A percentile compares a stretch with the other conserved stretches of the same genome.
phyloP scores from a whole-genome alignment of 2,329 filamentous ascomycete species.

The Trichoderma breve region DNA sequence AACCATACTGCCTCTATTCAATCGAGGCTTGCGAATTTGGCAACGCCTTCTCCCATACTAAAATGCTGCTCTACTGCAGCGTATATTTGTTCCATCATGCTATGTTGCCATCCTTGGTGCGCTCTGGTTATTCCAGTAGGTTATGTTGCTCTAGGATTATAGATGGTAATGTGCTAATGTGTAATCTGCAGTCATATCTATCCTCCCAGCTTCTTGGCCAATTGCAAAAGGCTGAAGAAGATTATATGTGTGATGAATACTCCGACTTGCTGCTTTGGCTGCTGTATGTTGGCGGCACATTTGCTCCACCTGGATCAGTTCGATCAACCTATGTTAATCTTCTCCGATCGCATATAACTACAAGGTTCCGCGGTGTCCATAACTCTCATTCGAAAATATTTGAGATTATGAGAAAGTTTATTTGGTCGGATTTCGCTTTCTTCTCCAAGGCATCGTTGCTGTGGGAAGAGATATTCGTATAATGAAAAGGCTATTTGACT shows the following conservation, averaged over 20 bases:
- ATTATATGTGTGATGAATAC: background rate
- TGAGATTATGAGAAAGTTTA: background rate
- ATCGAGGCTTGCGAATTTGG: background rate
- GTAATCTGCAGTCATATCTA: background rate
- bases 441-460: background rate
- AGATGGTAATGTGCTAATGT: background rate
- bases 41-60: background rate
- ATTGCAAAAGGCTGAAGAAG: background rate
- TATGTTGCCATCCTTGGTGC: background rate
- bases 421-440: background rate
- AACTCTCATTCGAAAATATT: background rate
- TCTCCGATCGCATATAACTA: background rate
- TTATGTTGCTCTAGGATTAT: background rate
- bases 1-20: background rate
- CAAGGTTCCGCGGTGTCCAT: background rate
- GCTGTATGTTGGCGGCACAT: background rate
- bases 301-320: background rate
- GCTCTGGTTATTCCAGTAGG: background rate
- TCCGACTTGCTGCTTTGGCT: background rate
- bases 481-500: background rate
- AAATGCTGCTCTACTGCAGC: background rate
- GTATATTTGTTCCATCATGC: background rate
- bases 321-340: background rate
- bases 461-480: background rate
- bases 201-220: background rate